Base-by-base conservation (phyloP, 2,329 filamentous ascomycete genomes). In the Beauveria bassiana region DNA sequence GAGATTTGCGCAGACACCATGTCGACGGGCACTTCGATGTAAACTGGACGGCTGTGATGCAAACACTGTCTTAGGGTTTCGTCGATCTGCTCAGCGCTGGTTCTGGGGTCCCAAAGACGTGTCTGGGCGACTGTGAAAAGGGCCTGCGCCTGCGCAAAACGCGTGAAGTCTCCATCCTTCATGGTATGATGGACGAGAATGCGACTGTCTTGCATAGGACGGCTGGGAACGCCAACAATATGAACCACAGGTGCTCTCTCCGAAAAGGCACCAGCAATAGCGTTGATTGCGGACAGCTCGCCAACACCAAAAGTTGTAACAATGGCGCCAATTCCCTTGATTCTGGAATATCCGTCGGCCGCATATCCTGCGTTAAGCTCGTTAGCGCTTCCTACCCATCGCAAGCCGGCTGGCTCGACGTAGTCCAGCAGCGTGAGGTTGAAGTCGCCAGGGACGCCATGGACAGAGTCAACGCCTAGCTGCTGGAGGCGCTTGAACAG, bases 231-330 rank as follows among this genome's bases (percentile, higher is more conserved):
- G 2, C 83, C 83, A 24, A 85, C 82, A 47, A 86, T 79, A 65
- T 86, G 83, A 12, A 86, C 77, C 22, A 86, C 78, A 0, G 81
- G 76, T 0, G 80, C 80, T 34, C 76, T 75, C 70, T 86, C 84
- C 10, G 82, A 77, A 67, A 81, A 85, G 3, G 82, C 80, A 1
- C 83, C 84, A 2, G 81, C 83, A 64, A 85, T 78, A 42, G 79
- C 83, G 66, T 86, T 85, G 67, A 85, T 76, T 6, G 82, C 82
- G 3, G 82, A 84, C 47, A 79, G 71, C 64, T 81, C 79, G 9
- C 84, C 84, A 1, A 86, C 84, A 5, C 83, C 84, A 66, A 85
- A 85, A 0, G 84, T 85, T 1, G 84, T 86, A 38, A 86, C 73
- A 8, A 85, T 67, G 42, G 75, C 77, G 6, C 73, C 72, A 7